These are phyloP conservation scores for Pseudogymnoascus sp. DNA, from an alignment of 2,329 filamentous ascomycete genomes.

Conservation along the genomic window DNA sequence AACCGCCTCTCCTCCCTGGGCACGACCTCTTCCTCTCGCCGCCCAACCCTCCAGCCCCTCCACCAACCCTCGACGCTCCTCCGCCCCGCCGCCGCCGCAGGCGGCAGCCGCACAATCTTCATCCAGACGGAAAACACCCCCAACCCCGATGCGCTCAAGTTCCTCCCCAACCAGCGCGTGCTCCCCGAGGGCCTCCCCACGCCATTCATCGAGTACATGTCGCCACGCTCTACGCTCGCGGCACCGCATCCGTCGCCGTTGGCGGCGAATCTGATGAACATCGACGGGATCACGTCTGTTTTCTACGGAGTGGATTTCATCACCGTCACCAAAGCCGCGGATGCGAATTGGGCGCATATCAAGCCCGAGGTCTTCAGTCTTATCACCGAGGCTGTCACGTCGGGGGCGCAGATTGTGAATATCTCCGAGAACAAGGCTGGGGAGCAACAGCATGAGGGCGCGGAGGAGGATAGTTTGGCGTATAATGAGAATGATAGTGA, in stretches of 20 bases:
- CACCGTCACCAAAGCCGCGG: constrained; percentile 83
- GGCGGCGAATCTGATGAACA: constrained; percentile 80
- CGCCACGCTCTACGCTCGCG: constrained; percentile 76
- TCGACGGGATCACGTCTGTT: constrained; percentile 88
- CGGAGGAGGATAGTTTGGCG: constrained; percentile 59
- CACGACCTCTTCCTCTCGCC: constrained; percentile 36
- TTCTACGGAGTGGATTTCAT: constrained; percentile 97
- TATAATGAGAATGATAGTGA: constrained; percentile 90
- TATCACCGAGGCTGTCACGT: constrained; percentile 86
- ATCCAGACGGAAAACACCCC: constrained; percentile 95
- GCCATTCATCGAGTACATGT: constrained; percentile 85
- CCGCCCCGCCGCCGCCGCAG: constrained; percentile 32
- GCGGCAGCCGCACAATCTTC: constrained; percentile 68
- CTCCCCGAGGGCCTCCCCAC: constrained; percentile 65
- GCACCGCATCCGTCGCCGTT: constrained; percentile 87
- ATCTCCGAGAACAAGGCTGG: constrained; percentile 53
- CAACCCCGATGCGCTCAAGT: constrained; percentile 93
- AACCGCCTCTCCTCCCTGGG: constrained; percentile 38
- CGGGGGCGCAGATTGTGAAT: constrained; percentile 73
- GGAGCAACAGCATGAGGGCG: constrained; percentile 39
- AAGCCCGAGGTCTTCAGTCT: constrained; percentile 92
- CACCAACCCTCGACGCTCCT: constrained; percentile 34
- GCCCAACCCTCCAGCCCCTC: constrained; percentile 36
- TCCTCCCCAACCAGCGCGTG: constrained; percentile 81
- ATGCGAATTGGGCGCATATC: constrained; percentile 88